Conservation (phyloP, 2,329 filamentous ascomycete genomes). For the Fusarium heterosporum region DNA sequence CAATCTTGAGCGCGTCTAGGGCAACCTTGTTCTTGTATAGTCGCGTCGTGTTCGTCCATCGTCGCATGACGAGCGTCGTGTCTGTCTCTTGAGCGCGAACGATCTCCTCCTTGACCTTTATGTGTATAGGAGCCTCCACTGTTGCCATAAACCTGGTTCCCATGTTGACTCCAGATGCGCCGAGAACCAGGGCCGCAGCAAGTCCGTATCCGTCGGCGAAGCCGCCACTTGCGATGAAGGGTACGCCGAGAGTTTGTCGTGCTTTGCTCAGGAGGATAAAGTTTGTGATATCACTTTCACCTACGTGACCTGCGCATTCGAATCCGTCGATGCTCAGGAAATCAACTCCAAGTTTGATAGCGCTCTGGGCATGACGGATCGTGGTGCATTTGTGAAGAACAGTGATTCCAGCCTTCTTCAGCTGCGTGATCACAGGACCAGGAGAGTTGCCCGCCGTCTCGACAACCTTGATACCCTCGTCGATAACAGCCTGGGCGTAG, state of each 20-base stretch:
- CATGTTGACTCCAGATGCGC: constrained; percentile 97
- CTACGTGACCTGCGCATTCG: constrained; percentile 92
- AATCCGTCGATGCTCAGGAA: constrained; percentile 98
- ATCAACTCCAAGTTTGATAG: constrained; percentile 93
- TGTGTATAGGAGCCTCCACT: constrained; percentile 89
- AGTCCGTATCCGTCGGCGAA: constrained; percentile 96
- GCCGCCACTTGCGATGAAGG: constrained; percentile 95
- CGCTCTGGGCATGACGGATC: constrained; percentile 90
- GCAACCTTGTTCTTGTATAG: constrained; percentile 93
- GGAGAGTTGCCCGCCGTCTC: constrained; percentile 92
- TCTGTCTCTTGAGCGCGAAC: constrained; percentile 90
- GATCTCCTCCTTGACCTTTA: constrained; percentile 94
- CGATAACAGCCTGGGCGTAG: constrained; percentile 92
- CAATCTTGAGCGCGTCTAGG: constrained; percentile 81
- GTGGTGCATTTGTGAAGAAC: constrained; percentile 98
- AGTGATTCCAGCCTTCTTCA: constrained; percentile 82
- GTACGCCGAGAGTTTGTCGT: constrained; percentile 83
- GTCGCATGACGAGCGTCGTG: constrained; percentile 85
- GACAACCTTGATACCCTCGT: constrained; percentile 90
- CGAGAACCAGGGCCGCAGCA: constrained; percentile 88
- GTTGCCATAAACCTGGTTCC: constrained; percentile 98
- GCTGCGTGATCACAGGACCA: constrained; percentile 87
- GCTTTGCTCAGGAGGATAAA: constrained; percentile 89
- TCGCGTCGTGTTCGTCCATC: constrained; percentile 93
- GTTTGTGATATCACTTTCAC: constrained; percentile 89